These are phyloP conservation scores for Ceriops decandra DNA, from an alignment of 345 rosid species.

Conservation along the genomic window DNA sequence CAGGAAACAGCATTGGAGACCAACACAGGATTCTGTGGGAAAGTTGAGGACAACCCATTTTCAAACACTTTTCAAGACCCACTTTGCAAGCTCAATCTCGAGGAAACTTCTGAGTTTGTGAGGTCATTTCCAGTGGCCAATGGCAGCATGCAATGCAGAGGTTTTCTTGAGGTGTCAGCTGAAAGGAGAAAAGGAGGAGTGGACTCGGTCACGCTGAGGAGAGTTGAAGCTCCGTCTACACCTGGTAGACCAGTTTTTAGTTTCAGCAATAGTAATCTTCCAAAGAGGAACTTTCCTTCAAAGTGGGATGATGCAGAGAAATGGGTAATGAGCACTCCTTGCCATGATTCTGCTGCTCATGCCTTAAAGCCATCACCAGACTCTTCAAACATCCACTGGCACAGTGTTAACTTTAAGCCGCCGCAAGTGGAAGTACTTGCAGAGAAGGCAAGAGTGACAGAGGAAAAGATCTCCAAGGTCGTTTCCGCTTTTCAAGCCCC, in stretches of 20 bases:
- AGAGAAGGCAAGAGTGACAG: constrained; percentile 62
- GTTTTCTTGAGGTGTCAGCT: constrained; percentile 35
- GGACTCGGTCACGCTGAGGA: constrained; percentile 43
- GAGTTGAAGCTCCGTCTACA: constrained; percentile 64
- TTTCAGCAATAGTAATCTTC: constrained; percentile 47
- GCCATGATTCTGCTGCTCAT: constrained; percentile 71
- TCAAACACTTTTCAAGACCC: constrained; percentile 51
- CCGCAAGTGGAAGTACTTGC: constrained; percentile 46
- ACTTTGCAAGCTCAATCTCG: constrained; percentile 64
- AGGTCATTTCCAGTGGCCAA: constrained; percentile 48
- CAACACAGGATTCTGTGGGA: constrained; percentile 31
- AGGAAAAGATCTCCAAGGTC: constrained; percentile 38
- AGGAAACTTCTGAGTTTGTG: constrained; percentile 73
- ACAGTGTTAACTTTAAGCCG: constrained; percentile 35
- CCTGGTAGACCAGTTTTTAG: constrained; percentile 82
- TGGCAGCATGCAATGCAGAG: constrained; percentile 30
- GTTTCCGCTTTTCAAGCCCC: constrained; percentile 35
- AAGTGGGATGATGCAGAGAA: constrained; percentile 97
- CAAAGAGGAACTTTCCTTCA: constrained; percentile 77
- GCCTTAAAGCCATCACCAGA: constrained; percentile 36
- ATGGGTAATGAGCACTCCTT: constrained; percentile 61
- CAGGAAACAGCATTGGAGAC: constrained; percentile 37
- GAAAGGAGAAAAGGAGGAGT: constrained; percentile 58
- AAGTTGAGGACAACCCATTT: constrained; percentile 50
- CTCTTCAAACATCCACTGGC: constrained; percentile 33